Conservation (phyloP, 2,329 filamentous ascomycete genomes). For the Aspergillus luchuensis region DNA sequence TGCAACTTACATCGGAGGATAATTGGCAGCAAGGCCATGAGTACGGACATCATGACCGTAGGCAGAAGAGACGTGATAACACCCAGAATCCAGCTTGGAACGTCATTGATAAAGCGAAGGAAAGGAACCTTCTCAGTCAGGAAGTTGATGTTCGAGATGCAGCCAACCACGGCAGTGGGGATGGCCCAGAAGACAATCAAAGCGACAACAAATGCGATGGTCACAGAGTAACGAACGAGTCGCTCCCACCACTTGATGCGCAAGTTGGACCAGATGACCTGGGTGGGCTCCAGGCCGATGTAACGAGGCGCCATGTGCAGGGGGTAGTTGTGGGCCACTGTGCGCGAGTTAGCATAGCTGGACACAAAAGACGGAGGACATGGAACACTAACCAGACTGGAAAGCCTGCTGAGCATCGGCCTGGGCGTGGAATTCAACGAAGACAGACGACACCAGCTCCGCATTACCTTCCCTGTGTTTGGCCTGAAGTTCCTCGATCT, state of each 20-base stretch:
- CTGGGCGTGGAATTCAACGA: constrained; percentile 85
- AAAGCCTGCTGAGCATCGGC: constrained; percentile 82
- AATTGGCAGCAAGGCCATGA: constrained; percentile 84
- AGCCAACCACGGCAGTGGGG: constrained; percentile 75
- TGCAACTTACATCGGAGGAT: constrained; percentile 69
- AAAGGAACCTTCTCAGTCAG: constrained; percentile 66
- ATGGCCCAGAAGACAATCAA: constrained; percentile 87
- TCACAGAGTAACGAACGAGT: constrained; percentile 69
- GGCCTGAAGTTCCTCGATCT: constrained; percentile 68
- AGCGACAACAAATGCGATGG: constrained; percentile 71
- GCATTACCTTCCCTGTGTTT: constrained; percentile 67
- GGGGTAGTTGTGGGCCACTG: constrained; percentile 78
- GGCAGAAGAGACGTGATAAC: constrained; percentile 85
- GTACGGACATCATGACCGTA: constrained; percentile 72
- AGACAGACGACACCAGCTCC: constrained; percentile 73
- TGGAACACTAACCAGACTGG: constrained; percentile 58
- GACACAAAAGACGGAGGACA: not conserved
- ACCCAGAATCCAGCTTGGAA: constrained; percentile 73
- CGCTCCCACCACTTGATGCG: constrained; percentile 84
- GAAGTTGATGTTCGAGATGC: constrained; percentile 79
- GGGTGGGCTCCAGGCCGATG: constrained; percentile 79
- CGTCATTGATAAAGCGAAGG: constrained; percentile 70
- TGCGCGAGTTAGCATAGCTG: constrained; percentile 7
- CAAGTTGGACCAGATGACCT: constrained; percentile 82
- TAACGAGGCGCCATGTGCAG: constrained; percentile 84